A percentile compares a stretch with the other conserved stretches of the same genome.
phyloP scores from a whole-genome alignment of 2,329 filamentous ascomycete species.

The Fusarium pininemorale region DNA sequence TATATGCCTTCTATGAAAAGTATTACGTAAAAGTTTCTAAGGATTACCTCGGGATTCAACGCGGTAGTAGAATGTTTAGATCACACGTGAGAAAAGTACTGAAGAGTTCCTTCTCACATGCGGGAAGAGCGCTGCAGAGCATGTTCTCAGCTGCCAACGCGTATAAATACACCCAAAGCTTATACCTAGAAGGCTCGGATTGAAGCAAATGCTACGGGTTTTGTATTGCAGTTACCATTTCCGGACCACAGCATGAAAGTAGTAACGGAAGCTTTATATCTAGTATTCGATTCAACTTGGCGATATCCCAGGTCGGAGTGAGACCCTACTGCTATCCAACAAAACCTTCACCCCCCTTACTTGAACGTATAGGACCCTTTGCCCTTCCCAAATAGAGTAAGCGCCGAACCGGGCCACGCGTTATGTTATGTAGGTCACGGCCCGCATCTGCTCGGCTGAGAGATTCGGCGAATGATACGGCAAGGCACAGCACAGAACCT shows the following conservation, averaged over 20 bases:
- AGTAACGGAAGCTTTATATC: not conserved
- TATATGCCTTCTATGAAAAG: not conserved
- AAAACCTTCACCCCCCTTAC: not conserved
- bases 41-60: accelerated
- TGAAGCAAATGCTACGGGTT: not conserved
- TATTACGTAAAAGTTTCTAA: not conserved
- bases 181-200: not conserved
- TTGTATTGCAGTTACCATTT: not conserved
- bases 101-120: not conserved
- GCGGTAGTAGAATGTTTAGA: not conserved
- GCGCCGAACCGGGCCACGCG: not conserved
- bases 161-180: accelerated
- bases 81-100: not conserved
- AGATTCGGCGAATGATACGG: not conserved
- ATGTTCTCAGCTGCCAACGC: not conserved
- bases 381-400: not conserved
- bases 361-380: not conserved
- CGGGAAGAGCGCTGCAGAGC: not conserved
- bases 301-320: not conserved
- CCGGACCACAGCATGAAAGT: accelerated
- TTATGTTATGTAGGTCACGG: not conserved
- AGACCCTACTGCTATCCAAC: not conserved
- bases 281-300: not conserved
- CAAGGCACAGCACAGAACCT: not conserved
- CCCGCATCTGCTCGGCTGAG: not conserved